phyloP scores from a whole-genome alignment of 768 basidiomycete species.

The Macrolepiota albuminosa region DNA sequence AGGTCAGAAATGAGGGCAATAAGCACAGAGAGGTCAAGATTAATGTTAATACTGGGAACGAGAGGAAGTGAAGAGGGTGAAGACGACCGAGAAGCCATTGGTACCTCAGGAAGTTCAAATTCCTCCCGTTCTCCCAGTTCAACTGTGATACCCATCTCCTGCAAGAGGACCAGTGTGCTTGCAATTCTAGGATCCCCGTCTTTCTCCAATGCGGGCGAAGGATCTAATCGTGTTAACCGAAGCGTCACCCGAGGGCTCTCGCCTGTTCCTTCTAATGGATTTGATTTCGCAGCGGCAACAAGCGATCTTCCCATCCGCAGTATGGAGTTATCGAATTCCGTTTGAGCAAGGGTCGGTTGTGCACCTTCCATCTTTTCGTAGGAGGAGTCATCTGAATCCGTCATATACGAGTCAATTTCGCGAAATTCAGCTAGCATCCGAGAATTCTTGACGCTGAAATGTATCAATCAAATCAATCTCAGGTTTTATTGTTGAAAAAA shows the following conservation, averaged over 20 bases:
- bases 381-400: constrained; percentile 52
- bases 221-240: constrained; percentile 68
- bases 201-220: constrained; percentile 24
- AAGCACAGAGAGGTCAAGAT: constrained; percentile 80
- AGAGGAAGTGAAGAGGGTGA: constrained; percentile 18
- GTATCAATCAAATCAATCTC: not conserved
- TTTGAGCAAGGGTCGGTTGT: constrained; percentile 40
- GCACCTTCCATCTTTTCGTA: constrained; percentile 46
- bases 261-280: constrained; percentile 39
- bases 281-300: constrained; percentile 54
- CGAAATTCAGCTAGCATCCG: constrained; percentile 76
- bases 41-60: constrained; percentile 56
- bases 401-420: constrained; percentile 79
- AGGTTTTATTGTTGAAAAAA: too few species aligned
- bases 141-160: constrained; percentile 60
- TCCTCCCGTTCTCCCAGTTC: constrained; percentile 55
- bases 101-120: constrained; percentile 17
- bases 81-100: constrained; percentile 6
- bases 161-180: constrained; percentile 51
- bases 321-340: constrained; percentile 67
- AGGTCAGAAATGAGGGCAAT: constrained; percentile 83
- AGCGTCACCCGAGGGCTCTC: constrained; percentile 48
- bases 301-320: constrained; percentile 68
- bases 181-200: constrained; percentile 51
- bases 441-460: constrained; percentile 64